These are phyloP conservation scores for Melanogaster broomeanus DNA, from an alignment of 768 basidiomycete species.

Conservation along the genomic window DNA sequence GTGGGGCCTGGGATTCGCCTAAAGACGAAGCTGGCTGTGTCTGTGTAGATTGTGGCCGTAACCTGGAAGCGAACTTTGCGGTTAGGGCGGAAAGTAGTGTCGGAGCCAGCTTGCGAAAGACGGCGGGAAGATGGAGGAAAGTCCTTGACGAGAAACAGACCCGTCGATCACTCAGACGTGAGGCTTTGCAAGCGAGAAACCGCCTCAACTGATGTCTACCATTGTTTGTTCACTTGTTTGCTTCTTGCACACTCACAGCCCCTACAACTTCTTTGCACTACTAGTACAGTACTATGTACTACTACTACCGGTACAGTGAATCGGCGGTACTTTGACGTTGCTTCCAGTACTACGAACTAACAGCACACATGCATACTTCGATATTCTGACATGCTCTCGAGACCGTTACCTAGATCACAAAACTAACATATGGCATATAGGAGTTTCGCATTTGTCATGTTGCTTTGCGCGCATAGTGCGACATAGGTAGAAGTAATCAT, in stretches of 20 bases:
- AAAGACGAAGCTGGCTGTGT: constrained; percentile 59
- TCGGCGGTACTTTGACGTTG: no score
- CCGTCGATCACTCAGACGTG: constrained; percentile 21
- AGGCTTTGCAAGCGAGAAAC: no score
- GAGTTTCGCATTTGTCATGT: constrained; percentile 14
- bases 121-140: constrained; percentile 7
- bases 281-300: neutral
- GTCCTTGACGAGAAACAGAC: constrained; percentile 29
- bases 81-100: constrained; percentile 77
- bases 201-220: constrained; percentile 17
- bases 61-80: constrained; percentile 63
- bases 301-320: no score
- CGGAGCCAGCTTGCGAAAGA: constrained; percentile 69
- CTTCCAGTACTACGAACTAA: no score
- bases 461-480: constrained; percentile 27
- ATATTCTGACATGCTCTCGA: neutral
- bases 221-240: constrained; percentile 39
- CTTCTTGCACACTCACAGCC: neutral
- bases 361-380: no score
- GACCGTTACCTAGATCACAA: neutral
- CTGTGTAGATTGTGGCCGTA: constrained; percentile 72
- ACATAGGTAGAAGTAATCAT: constrained; percentile 26
- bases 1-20: constrained; percentile 38
- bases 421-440: neutral
- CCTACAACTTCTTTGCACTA: neutral